These are phyloP conservation scores for Trichoderma koningiopsis DNA, from an alignment of 2,329 filamentous ascomycete species.

Conservation along the genomic window DNA sequence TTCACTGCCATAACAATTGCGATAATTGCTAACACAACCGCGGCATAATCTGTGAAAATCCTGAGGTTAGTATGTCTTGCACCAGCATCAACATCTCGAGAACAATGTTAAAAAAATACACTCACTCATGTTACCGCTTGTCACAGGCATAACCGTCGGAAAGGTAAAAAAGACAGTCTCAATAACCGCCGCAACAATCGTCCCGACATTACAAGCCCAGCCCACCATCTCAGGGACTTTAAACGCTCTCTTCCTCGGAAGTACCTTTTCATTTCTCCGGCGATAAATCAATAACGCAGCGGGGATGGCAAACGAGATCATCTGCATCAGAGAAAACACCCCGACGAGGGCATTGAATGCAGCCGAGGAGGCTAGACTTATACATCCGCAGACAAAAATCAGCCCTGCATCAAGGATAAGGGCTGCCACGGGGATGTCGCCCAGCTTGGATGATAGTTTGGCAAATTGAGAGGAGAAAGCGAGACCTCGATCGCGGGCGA, in stretches of 20 bases:
- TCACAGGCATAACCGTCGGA: conserved; percentile 16
- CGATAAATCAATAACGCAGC: conserved; percentile 21
- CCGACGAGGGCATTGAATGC: conserved; percentile 21
- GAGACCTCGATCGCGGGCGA: conserved; percentile 29
- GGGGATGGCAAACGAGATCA: conserved; percentile 20
- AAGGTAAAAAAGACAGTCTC: conserved; percentile 23
- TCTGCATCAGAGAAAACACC: conserved; percentile 16
- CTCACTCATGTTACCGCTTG: conserved; percentile 23
- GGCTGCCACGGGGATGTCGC: conserved; percentile 14
- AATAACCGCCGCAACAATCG: conserved; percentile 15
- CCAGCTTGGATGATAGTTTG: not conserved
- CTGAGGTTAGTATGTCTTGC: not conserved
- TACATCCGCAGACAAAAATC: conserved; percentile 19
- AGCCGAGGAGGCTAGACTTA: conserved; percentile 18
- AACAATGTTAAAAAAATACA: not conserved
- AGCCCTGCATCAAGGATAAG: conserved; percentile 15
- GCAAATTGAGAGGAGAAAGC: conserved; percentile 12
- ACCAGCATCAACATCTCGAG: no score
- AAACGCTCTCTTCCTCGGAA: conserved; percentile 22
- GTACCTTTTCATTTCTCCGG: not conserved
- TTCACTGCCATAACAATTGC: conserved; percentile 2
- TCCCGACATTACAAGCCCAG: conserved; percentile 24
- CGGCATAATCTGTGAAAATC: not conserved
- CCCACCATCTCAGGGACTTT: conserved; percentile 17
- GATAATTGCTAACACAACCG: conserved; percentile 12